A percentile compares a stretch with the other conserved stretches of the same genome.
These are phyloP conservation scores for Pogostemon cablin DNA, from an alignment of 257 asterid species.

Conservation along the genomic window DNA sequence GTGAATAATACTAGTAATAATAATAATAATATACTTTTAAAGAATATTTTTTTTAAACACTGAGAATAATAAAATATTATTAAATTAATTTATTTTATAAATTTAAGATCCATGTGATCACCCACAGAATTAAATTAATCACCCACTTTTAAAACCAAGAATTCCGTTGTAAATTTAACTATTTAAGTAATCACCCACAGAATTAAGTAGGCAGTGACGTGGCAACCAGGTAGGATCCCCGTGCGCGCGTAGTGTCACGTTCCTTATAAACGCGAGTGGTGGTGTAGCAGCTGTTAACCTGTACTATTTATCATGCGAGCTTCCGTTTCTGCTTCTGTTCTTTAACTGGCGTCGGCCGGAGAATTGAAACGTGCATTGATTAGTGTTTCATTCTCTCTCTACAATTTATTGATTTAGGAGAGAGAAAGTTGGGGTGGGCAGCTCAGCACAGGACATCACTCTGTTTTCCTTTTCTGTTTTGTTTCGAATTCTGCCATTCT, in stretches of 20 bases:
- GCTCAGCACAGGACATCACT: background rate
- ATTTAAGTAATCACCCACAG: background rate
- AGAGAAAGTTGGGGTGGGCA: conserved; percentile 20
- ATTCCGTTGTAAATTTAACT: background rate
- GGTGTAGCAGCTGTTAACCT: background rate
- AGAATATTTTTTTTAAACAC: too few relatives aligned
- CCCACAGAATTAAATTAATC: too few relatives aligned
- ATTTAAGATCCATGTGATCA: too few relatives aligned
- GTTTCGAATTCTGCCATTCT: background rate
- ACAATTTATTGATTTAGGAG: background rate
- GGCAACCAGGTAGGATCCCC: background rate
- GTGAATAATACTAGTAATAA: too few relatives aligned
- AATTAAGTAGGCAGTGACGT: background rate
- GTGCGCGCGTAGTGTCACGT: background rate
- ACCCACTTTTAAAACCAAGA: too few relatives aligned
- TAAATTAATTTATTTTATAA: too few relatives aligned
- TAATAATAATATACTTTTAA: too few relatives aligned
- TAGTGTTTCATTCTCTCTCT: conserved; percentile 14
- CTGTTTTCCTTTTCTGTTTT: background rate
- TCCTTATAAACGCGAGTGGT: background rate
- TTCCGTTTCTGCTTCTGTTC: background rate
- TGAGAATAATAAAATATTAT: too few relatives aligned
- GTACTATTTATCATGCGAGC: background rate
- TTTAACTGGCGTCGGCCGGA: background rate
- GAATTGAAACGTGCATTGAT: conserved; percentile 23